Conservation (phyloP, 164 flowering plant species). For the Liriodendron chinense region DNA sequence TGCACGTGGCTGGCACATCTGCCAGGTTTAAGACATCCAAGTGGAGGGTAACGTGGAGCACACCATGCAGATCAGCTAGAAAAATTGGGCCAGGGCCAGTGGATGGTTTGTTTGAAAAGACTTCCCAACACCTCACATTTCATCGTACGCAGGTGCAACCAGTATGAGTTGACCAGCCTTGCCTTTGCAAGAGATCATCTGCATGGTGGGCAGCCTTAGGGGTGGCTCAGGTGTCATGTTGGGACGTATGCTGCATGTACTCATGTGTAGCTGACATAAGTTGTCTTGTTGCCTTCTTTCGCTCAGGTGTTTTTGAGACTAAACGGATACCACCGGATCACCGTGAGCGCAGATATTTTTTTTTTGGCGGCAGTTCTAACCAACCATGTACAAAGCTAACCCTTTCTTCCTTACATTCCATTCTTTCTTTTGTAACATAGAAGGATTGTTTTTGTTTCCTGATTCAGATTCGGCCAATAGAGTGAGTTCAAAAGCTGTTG, state of each 20-base stretch:
- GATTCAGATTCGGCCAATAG: conserved; percentile 22
- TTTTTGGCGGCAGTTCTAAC: conserved; percentile 18
- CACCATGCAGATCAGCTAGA: neutral
- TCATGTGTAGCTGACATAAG: neutral
- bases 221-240: neutral
- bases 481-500: conserved; percentile 26
- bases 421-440: conserved; percentile 43
- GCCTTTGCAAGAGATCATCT: neutral
- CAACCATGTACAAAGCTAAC: conserved; percentile 55
- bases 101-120: neutral
- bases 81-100: neutral
- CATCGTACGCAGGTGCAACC: no score
- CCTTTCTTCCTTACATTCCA: conserved; percentile 25
- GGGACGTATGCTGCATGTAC: neutral
- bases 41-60: neutral
- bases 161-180: neutral
- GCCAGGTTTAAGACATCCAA: neutral
- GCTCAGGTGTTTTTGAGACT: conserved; percentile 21
- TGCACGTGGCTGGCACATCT: neutral
- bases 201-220: neutral
- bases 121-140: no score
- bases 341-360: conserved; percentile 9
- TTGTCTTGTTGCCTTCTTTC: neutral
- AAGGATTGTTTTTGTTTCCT: conserved; percentile 10
- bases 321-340: conserved; percentile 23